Percentiles rank a stretch among this genome's conserved stretches.
Conservation (phyloP, 2,329 filamentous ascomycete species). For the Fusarium nisikadoi region DNA sequence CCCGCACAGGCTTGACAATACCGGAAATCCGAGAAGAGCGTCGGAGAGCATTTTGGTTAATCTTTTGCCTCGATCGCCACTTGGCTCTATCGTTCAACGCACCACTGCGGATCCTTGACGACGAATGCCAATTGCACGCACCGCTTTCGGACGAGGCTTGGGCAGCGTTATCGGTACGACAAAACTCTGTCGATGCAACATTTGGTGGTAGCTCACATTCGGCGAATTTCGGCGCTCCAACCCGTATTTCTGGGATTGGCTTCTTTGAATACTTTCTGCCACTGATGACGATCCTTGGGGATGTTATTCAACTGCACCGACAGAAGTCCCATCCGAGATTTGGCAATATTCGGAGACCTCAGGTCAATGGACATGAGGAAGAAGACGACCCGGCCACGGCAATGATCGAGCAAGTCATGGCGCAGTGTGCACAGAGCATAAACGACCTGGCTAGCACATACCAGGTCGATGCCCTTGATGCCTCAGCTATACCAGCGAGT, state of each 20-base stretch:
- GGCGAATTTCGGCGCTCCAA: not conserved
- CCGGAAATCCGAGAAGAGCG: not conserved
- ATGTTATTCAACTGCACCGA: not conserved
- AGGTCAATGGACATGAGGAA: not conserved
- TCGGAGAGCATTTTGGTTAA: not conserved
- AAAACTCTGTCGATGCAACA: accelerated
- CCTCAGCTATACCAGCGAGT: not conserved
- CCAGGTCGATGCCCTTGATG: not conserved
- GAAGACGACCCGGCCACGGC: not conserved
- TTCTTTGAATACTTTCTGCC: not conserved
- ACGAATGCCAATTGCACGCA: not conserved
- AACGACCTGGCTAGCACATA: not conserved
- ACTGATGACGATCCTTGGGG: not conserved
- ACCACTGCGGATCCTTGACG: not conserved
- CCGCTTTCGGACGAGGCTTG: not conserved
- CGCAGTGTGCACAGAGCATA: not conserved
- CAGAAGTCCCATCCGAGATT: not conserved
- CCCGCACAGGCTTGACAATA: not conserved
- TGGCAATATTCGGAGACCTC: not conserved
- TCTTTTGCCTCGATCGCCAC: not conserved
- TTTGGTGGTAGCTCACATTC: not conserved
- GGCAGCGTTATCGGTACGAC: not conserved
- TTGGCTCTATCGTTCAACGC: not conserved
- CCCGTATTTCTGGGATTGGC: not conserved
- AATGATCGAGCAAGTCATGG: constrained; percentile 1